These are phyloP conservation scores for Phascolomyces articulosus DNA, from an alignment of 371 early-diverging fungal genomes.

Conservation along the genomic window DNA sequence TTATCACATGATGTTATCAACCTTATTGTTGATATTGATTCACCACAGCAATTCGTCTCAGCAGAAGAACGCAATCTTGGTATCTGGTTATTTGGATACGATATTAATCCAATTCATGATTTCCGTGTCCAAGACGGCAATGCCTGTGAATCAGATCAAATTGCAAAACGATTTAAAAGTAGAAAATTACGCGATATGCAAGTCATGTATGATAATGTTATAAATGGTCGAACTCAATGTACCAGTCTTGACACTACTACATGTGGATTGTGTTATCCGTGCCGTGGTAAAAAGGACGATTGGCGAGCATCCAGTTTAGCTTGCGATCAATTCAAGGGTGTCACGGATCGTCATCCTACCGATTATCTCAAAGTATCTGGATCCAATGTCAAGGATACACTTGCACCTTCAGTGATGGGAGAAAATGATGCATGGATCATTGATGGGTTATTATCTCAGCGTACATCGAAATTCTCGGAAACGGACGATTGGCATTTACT, in stretches of 20 bases:
- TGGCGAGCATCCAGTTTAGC: constrained; percentile 55
- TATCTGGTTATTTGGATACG: constrained; percentile 62
- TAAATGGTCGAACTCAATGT: constrained; percentile 34
- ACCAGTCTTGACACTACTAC: constrained; percentile 20
- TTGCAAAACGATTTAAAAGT: constrained; percentile 54
- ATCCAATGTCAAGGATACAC: constrained; percentile 38
- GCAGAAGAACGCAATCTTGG: constrained; percentile 59
- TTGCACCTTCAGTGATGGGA: constrained; percentile 38
- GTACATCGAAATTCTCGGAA: constrained; percentile 60
- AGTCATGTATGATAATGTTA: constrained; percentile 54
- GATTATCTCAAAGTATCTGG: constrained; percentile 26
- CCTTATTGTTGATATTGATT: constrained; percentile 33
- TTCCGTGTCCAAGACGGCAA: constrained; percentile 55
- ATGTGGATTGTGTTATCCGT: constrained; percentile 65
- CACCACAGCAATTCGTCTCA: constrained; percentile 51
- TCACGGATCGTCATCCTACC: constrained; percentile 33
- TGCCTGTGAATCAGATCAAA: constrained; percentile 60
- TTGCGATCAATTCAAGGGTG: constrained; percentile 57
- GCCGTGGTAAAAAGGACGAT: constrained; percentile 52
- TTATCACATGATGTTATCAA: constrained; percentile 57
- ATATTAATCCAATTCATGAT: constrained; percentile 60
- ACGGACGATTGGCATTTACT: constrained; percentile 62
- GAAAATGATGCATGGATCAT: constrained; percentile 66
- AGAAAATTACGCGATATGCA: constrained; percentile 24
- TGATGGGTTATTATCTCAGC: constrained; percentile 52